Evolutionary conservation across 306 rosid genomes (phyloP).

Genomic region (Dryas alaskensis): DNA sequence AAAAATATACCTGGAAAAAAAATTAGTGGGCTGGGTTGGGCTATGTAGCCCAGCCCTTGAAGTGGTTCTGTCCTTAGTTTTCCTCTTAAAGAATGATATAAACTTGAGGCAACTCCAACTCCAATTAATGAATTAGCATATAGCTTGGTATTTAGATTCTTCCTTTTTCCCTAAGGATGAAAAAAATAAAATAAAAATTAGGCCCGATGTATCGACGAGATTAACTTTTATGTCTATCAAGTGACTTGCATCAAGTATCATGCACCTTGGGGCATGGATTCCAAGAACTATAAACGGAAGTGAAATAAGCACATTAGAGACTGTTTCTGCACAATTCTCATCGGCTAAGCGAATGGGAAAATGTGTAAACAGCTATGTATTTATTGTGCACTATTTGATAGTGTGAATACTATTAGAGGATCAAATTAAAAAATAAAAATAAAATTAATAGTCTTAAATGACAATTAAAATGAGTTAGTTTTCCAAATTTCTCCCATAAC

Average conservation of each 20-base stretch:
- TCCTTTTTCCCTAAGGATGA: slow-evolving; percentile 47
- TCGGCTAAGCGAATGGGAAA: slow-evolving; percentile 53
- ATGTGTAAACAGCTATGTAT: slow-evolving; percentile 6
- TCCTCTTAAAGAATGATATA: slow-evolving; percentile 90
- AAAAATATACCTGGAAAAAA: too few relatives aligned
- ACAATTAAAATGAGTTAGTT: neutral
- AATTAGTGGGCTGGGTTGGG: too few relatives aligned
- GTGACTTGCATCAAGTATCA: slow-evolving; percentile 26
- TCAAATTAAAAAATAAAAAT: slow-evolving; percentile 15
- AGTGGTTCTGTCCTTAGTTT: slow-evolving; percentile 35
- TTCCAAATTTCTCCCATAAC: too few relatives aligned
- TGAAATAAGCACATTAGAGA: slow-evolving; percentile 86
- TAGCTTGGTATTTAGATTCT: slow-evolving; percentile 60
- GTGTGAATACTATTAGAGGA: neutral
- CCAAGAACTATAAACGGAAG: slow-evolving; percentile 87
- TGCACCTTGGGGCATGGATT: slow-evolving; percentile 74
- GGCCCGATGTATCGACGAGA: slow-evolving; percentile 12
- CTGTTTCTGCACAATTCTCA: slow-evolving; percentile 56
- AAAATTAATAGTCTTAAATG: neutral
- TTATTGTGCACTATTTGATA: neutral
- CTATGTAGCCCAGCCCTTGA: too few relatives aligned
- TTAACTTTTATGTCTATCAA: neutral
- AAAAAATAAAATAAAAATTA: slow-evolving; percentile 18
- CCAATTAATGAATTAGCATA: slow-evolving; percentile 98
- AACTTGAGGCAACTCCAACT: slow-evolving; percentile 93